Percentiles rank a stretch among this genome's conserved stretches.
phyloP scores from a whole-genome alignment of 805 yeast species.

The Debaryomyces tyrocola region DNA sequence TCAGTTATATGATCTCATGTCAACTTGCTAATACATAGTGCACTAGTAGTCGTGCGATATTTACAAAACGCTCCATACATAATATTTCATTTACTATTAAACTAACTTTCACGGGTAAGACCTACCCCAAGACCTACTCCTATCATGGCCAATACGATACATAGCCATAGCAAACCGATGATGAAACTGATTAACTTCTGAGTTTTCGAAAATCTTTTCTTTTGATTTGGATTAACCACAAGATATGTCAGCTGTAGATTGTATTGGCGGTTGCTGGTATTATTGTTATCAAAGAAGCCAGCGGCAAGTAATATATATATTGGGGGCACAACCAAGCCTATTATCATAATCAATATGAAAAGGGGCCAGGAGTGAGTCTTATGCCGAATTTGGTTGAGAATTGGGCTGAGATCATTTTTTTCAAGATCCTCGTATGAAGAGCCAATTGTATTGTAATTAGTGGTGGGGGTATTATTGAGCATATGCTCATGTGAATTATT shows the following conservation, averaged over 20 bases:
- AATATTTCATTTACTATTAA: not conserved
- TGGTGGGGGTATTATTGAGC: constrained; percentile 5
- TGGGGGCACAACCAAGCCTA: constrained; percentile 38
- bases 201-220: constrained; percentile 14
- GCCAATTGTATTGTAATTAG: not conserved
- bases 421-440: constrained; percentile 6
- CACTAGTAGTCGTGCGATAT: not conserved
- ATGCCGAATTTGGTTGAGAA: not conserved
- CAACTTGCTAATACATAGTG: not conserved
- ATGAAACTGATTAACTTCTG: constrained; percentile 33
- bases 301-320: constrained; percentile 34
- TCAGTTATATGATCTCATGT: not conserved
- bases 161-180: constrained; percentile 35
- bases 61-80: not conserved
- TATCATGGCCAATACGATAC: constrained; percentile 35
- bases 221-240: constrained; percentile 1
- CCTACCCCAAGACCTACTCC: constrained; percentile 40
- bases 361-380: constrained; percentile 7
- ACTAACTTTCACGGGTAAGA: not conserved
- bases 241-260: constrained; percentile 11
- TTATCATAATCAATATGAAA: constrained; percentile 26
- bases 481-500: constrained; percentile 17
- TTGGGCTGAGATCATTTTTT: constrained; percentile 4
- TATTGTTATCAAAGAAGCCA: constrained; percentile 33
- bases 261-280: constrained; percentile 12